phyloP scores from a whole-genome alignment of 2,329 filamentous ascomycete genomes.

The Cladosporium velox region DNA sequence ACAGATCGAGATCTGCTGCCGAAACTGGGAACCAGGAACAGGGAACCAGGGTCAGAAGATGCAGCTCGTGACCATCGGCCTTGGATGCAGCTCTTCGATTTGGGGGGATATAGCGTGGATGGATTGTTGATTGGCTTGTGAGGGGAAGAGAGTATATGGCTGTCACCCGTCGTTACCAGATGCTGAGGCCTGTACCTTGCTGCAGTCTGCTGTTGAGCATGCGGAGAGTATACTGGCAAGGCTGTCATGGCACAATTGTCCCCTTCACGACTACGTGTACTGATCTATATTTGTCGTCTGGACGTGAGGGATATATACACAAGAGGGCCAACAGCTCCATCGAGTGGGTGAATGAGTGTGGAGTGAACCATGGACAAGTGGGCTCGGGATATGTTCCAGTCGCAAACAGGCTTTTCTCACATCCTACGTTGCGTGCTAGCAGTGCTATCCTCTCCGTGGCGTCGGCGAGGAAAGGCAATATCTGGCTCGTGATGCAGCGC shows the following conservation, averaged over 20 bases:
- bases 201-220: not conserved
- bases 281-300: not conserved
- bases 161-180: not conserved
- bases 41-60: not conserved
- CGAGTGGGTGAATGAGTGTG: not conserved
- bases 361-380: not conserved
- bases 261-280: not conserved
- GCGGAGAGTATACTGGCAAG: not conserved
- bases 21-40: not conserved
- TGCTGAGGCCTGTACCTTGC: not conserved
- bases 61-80: not conserved
- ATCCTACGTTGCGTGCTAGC: not conserved
- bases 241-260: not conserved
- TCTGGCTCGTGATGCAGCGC: not conserved
- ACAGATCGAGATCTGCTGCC: not conserved
- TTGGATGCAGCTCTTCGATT: not conserved
- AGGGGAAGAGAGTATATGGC: not conserved
- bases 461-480: not conserved
- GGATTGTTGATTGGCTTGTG: not conserved
- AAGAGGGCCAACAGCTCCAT: not conserved
- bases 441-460: not conserved
- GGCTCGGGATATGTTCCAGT: not conserved
- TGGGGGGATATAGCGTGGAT: not conserved
- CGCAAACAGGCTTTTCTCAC: not conserved
- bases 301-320: not conserved